Base-by-base conservation (phyloP, 2,329 filamentous ascomycete genomes). In the Fusarium sororula region DNA sequence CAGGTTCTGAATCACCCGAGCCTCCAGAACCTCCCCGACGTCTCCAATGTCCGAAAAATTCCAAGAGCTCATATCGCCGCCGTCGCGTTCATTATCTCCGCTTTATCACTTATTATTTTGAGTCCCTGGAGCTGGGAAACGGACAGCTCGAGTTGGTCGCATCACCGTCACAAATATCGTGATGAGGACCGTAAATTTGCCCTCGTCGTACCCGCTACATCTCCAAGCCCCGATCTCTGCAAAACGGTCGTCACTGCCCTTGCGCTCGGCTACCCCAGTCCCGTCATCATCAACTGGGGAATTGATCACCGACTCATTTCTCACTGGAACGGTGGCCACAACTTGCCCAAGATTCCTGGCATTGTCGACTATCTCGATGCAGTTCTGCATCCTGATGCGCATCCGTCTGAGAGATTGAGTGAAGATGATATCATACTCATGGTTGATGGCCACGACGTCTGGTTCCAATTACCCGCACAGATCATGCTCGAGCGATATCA, bases 401-500 rank as follows among this genome's bases (percentile, higher is more conserved):
- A 68, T 13, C 55, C 30, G 13, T 54, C 63, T 2, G 66, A 68
- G 12, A 51, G 35, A 11, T 24, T 68, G 3, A 15, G 18, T 5
- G 63, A 67, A 7, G 32, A 67, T 13, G 65, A 67, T 11, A 22
- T 68, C 12, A 57, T 68, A 6, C 63, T 68, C 6, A 62, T 68
- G 55, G 54, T 68, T 0, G 66, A 68, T 7, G 48, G 13, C 15
- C 38, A 41, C 2, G 66, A 68, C 1, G 18, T 62, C 1, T 68
- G 66, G 66, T 68, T 68, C 3, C 66, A 68, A 22, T 35, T 68
- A 7, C 66, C 66, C 0, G 30, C 24, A 0, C 63, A 68, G 7
- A 38, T 68, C 4, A 28, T 68, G 7, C 64, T 68, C 17, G 53
- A 58, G 5, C 66, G 66, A 11, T 68, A 68, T n/a, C 66, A 68